Base-by-base conservation (phyloP, 1,284 basidiomycete genomes). In the Clitocybe nebularis region DNA sequence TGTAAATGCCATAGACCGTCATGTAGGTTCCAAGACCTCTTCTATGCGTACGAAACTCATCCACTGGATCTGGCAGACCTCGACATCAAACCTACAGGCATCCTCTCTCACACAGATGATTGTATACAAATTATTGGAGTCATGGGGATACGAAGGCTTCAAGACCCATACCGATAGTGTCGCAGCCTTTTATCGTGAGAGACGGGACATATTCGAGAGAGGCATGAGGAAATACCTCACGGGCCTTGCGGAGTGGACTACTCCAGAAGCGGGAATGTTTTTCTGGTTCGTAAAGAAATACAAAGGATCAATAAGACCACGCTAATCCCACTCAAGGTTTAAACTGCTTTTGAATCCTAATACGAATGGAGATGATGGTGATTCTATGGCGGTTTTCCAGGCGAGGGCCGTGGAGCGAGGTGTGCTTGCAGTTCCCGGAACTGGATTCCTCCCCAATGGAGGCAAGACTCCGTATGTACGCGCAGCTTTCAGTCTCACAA, bases 181-280 rank as follows among this genome's bases (percentile, higher is more conserved):
- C 4, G 79, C 90, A 2, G 64, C 69, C 3, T 90, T 93, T 62
- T 96, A 97, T 67, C 72, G 75, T 32, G 59, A 69, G 47, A 84
- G 88, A 54, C 71, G 90, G 11, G 81, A 89, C 58, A 67, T 77
- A 8, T 93, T 95, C 56, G 86, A 91, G 56, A 62, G 61, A 2
- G 79, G 82, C 29, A 81, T 92, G 55, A 66, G 74, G 33, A 75
- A 74, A 54, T 75, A 93, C 54, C 74, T 95, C 19, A 71, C 69
- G 35, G 86, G 79, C 2, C 61, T 92, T 13, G 89, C 81, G 5
- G 80, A 83, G 49, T 96, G 92, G 92, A 77, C 69, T 16, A 71
- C 73, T 1, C 93, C 93, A 0, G 81, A 89, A 36, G 87, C 92
- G 2, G 93, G 92, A 45, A 86, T 92, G 85, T 92, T 91, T 65